Base-by-base conservation (phyloP, 805 yeast species). In the Nakazawaea populi region DNA sequence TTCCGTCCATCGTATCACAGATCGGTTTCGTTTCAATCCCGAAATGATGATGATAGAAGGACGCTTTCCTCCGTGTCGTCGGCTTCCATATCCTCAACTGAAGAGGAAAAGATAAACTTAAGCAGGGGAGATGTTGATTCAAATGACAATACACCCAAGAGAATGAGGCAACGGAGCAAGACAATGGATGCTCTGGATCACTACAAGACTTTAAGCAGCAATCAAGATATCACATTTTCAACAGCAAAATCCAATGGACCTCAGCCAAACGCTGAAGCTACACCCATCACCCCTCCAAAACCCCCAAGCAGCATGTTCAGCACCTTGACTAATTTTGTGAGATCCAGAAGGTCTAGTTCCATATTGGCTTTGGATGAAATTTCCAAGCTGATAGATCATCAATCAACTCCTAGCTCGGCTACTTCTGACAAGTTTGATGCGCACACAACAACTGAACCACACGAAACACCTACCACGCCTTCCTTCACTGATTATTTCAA, bases 271-370 rank as follows among this genome's bases (percentile, higher is more conserved):
- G 8, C 5, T 18, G 24, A 18, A 18, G 24, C 24, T 18, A 18
- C 24, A 18, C 24, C 24, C 24, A 18, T 18, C 32, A 49, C 9
- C 54, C 57, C 41, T 46, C 31, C 50, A 3, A 44, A 34, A 31
- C 14, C 49, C 8, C 31, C 44, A 2, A 12, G 62, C 1, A 66
- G 68, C 4, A 54, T 66, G 31, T 52, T 67, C 40, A 60, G 54
- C 43, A 62, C 69, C 8, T 52, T 67, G 4, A 52, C 69, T 5
- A 62, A 54, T 46, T 59, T 67, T 50, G 62, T 67, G 55, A 64
- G 30, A 30, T n/a, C 46, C 5, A 46, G 51, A 28, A 42, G 55
- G 31, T 41, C 51, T 3, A 52, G 49, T 42, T 47, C 51, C 4
- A 30, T 44, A 2, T 11, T 48, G 11, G 43, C 34, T 4, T n/a